These are phyloP conservation scores for Cordyceps farinosa DNA, from an alignment of 2,329 filamentous ascomycete genomes.

Conservation along the genomic window DNA sequence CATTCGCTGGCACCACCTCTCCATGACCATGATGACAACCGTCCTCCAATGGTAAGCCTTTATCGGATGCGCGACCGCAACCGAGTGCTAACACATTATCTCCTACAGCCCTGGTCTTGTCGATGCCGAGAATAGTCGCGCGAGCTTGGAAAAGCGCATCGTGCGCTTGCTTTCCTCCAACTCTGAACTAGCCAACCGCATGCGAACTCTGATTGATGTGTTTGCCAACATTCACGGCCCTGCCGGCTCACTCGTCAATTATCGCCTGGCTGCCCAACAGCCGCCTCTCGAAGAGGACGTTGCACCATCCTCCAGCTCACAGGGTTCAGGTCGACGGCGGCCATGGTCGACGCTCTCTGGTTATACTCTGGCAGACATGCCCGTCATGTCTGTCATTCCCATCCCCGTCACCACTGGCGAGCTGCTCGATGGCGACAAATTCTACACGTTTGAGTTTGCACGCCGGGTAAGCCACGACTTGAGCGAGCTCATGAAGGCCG, in stretches of 20 bases:
- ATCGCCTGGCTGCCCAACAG: slow-evolving; percentile 19
- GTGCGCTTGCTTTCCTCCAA: slow-evolving; percentile 34
- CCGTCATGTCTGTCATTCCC: slow-evolving; percentile 31
- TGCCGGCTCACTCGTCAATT: slow-evolving; percentile 17
- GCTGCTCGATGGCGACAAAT: slow-evolving; percentile 31
- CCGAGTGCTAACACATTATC: not conserved
- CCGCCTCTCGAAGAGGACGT: not conserved
- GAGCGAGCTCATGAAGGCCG: slow-evolving; percentile 22
- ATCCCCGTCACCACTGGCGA: slow-evolving; percentile 31
- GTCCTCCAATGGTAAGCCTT: slow-evolving; percentile 36
- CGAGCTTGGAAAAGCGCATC: slow-evolving; percentile 34
- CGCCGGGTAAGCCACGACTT: slow-evolving; percentile 29
- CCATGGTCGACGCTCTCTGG: slow-evolving; percentile 27
- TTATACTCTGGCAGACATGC: slow-evolving; percentile 31
- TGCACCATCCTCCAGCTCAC: slow-evolving; percentile 9
- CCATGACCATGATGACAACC: slow-evolving; percentile 39
- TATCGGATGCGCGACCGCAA: not conserved
- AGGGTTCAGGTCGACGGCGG: slow-evolving; percentile 17
- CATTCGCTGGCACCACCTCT: slow-evolving; percentile 36
- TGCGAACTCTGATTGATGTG: slow-evolving; percentile 28
- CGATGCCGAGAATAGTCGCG: slow-evolving; percentile 35
- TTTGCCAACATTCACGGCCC: slow-evolving; percentile 22
- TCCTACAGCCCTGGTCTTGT: slow-evolving; percentile 31
- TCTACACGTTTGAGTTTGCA: slow-evolving; percentile 30
- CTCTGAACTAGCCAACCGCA: slow-evolving; percentile 29